A percentile compares a stretch with the other conserved stretches of the same genome.
These are phyloP conservation scores for Keqinozyma sinolaborantium DNA, from an alignment of 1,139 yeast species.

Conservation along the genomic window DNA sequence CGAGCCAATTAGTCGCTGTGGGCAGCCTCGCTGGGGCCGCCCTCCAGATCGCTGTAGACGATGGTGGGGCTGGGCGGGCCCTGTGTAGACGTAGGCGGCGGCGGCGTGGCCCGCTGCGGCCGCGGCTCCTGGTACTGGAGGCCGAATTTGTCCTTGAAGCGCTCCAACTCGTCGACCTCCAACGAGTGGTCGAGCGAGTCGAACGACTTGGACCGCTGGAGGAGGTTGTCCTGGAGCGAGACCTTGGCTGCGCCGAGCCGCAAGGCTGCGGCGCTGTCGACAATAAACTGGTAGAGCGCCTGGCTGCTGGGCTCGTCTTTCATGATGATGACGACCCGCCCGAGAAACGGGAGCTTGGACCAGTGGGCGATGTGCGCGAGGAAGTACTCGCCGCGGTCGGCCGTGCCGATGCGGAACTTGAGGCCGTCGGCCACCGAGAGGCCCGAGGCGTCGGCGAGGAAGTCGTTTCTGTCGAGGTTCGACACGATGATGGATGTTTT, in stretches of 20 bases:
- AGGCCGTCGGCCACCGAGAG: constrained; percentile 9
- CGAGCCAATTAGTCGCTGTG: constrained; percentile 1
- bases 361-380: constrained; percentile 35
- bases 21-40: no score
- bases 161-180: constrained; percentile 24
- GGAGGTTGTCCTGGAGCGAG: constrained; percentile 40
- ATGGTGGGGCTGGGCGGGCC: no score
- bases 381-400: constrained; percentile 16
- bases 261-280: constrained; percentile 5
- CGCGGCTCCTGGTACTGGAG: constrained; percentile 35
- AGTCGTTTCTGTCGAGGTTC: constrained; percentile 30
- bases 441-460: constrained; percentile 13
- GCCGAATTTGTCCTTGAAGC: constrained; percentile 15
- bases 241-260: constrained; percentile 19
- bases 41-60: no score
- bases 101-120: no score
- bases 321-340: constrained; percentile 39
- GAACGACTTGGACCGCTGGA: constrained; percentile 35
- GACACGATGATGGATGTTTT: constrained; percentile 38
- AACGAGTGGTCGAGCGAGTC: constrained; percentile 23
- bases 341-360: constrained; percentile 43
- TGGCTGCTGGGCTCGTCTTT: constrained; percentile 28
- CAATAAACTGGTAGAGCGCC: constrained; percentile 20
- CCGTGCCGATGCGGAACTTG: no score
- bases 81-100: no score